A percentile compares a stretch with the other conserved stretches of the same genome.
These are phyloP conservation scores for Trichophaea hybrida DNA, from an alignment of 2,329 filamentous ascomycete species.

Conservation along the genomic window DNA sequence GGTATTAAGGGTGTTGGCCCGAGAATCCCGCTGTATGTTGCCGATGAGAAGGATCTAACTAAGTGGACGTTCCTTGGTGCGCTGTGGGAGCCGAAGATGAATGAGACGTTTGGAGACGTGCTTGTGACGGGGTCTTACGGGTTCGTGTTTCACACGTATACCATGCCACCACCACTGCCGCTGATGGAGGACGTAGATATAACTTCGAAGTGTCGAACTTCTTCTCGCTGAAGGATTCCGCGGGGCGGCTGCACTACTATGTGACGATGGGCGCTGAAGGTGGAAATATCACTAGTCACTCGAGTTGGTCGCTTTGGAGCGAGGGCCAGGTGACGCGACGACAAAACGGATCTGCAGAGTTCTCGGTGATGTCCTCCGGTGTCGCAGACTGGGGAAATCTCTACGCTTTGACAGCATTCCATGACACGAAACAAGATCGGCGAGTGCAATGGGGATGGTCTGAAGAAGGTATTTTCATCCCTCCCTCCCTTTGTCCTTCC, in stretches of 20 bases:
- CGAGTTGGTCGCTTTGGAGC: slow-evolving; percentile 16
- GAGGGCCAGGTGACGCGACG: slow-evolving; percentile 11
- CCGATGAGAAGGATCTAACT: slow-evolving; percentile 17
- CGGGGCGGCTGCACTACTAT: slow-evolving; percentile 21
- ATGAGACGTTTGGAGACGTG: slow-evolving; percentile 17
- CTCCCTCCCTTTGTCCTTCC: not conserved
- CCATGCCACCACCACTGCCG: not conserved
- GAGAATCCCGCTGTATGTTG: slow-evolving; percentile 32
- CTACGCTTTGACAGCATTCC: slow-evolving; percentile 16
- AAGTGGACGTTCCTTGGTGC: slow-evolving; percentile 23
- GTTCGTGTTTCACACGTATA: slow-evolving; percentile 15
- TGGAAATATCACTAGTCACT: slow-evolving; percentile 10
- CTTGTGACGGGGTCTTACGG: slow-evolving; percentile 29
- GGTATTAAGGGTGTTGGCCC: slow-evolving; percentile 33
- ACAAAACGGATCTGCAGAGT: slow-evolving; percentile 26
- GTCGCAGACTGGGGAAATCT: slow-evolving; percentile 33
- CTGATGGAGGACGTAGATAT: slow-evolving; percentile 10
- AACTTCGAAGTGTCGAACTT: slow-evolving; percentile 37
- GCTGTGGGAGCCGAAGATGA: slow-evolving; percentile 13
- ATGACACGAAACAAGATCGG: slow-evolving; percentile 11
- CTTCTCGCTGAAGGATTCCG: slow-evolving; percentile 31
- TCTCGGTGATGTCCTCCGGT: slow-evolving; percentile 33
- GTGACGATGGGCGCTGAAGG: slow-evolving; percentile 15
- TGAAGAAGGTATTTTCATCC: slow-evolving; percentile 7
- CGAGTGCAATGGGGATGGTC: slow-evolving; percentile 16